phyloP scores from a whole-genome alignment of 179 eudicot genomes.

The Gypsophila paniculata region DNA sequence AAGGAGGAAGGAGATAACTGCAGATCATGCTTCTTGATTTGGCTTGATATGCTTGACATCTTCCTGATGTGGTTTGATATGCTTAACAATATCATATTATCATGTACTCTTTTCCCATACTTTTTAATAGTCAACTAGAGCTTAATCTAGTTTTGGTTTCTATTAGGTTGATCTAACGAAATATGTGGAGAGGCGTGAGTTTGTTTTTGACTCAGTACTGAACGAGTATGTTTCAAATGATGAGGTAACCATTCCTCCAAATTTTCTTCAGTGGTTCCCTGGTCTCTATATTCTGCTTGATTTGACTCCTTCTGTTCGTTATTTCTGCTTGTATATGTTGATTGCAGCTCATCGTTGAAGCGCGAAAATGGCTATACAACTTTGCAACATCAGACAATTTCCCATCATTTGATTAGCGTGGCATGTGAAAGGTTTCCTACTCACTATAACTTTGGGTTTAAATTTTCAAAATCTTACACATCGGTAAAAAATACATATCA shows the following conservation, averaged over 20 bases:
- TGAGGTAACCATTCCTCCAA: constrained; percentile 45
- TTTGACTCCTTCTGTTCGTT: constrained; percentile 10
- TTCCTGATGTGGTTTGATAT: too few relatives aligned
- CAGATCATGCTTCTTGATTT: too few relatives aligned
- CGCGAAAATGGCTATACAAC: constrained; percentile 42
- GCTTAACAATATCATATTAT: too few relatives aligned
- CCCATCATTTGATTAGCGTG: constrained; percentile 37
- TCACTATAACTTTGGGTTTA: too few relatives aligned
- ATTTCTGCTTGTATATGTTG: not conserved
- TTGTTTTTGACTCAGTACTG: constrained; percentile 95
- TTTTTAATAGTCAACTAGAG: too few relatives aligned
- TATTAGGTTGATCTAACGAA: constrained; percentile 93
- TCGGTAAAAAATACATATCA: too few relatives aligned
- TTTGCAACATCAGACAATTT: constrained; percentile 44
- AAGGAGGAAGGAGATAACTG: too few relatives aligned
- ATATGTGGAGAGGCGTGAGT: constrained; percentile 88
- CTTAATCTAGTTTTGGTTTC: constrained; percentile 17
- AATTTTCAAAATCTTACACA: too few relatives aligned
- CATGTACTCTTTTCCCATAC: too few relatives aligned
- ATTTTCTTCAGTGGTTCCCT: constrained; percentile 4
- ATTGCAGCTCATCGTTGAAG: constrained; percentile 32
- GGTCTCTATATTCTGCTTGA: constrained; percentile 7
- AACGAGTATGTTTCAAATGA: constrained; percentile 89
- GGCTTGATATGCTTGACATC: too few relatives aligned
- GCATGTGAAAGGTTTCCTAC: constrained; percentile 37